Percentiles rank a stretch among this genome's conserved stretches.
These are phyloP conservation scores for Yarrowia hollandica DNA, from an alignment of 805 yeast species.

Conservation along the genomic window DNA sequence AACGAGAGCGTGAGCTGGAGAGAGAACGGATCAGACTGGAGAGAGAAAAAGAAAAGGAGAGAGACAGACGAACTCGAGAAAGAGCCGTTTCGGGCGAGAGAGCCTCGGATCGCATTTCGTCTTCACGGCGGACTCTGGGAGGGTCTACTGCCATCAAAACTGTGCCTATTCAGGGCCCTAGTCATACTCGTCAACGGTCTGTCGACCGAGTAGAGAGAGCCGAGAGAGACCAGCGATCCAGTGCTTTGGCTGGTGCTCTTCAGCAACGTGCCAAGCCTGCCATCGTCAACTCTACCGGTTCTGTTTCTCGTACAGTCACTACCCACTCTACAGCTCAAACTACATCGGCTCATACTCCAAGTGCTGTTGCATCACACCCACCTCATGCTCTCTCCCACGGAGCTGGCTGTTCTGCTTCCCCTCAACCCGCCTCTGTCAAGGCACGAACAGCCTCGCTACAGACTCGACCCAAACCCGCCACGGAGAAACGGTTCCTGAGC, in stretches of 20 bases:
- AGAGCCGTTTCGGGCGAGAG: not conserved
- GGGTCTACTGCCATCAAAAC: not conserved
- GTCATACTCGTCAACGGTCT: constrained; percentile 9
- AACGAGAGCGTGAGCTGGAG: constrained; percentile 10
- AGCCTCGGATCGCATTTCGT: not conserved
- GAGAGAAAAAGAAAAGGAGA: constrained; percentile 3
- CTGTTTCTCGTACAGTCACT: too few relatives aligned
- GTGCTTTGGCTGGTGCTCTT: not conserved
- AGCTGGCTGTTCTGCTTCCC: too few relatives aligned
- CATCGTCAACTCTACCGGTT: too few relatives aligned
- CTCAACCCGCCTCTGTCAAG: too few relatives aligned
- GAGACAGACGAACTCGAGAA: not conserved
- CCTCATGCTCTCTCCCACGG: too few relatives aligned
- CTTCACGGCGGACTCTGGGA: not conserved
- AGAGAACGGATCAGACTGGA: not conserved
- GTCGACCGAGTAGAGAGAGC: constrained; percentile 2
- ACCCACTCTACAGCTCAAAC: too few relatives aligned
- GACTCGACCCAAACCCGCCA: not conserved
- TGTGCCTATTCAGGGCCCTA: not conserved
- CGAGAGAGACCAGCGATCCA: not conserved
- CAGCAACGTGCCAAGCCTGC: not conserved
- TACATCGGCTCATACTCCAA: too few relatives aligned
- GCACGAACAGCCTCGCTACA: not conserved
- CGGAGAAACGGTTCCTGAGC: constrained; percentile 24
- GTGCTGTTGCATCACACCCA: too few relatives aligned